These are phyloP conservation scores for Coniosporium apollinis DNA, from an alignment of 495 filamentous ascomycete species.

Conservation along the genomic window DNA sequence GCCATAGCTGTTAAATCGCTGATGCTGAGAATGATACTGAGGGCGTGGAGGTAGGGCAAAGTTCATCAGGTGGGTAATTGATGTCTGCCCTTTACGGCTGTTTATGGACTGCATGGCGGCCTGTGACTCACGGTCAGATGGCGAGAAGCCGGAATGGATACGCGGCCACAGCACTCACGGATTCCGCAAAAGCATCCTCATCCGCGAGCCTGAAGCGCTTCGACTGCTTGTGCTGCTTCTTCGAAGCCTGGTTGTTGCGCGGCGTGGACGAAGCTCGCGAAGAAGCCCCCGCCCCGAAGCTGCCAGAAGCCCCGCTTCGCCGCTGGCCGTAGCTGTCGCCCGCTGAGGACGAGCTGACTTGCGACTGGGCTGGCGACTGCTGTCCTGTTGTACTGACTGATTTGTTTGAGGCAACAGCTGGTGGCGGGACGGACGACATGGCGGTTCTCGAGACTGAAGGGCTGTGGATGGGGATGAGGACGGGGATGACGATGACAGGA, in stretches of 20 bases:
- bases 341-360: conserved; percentile 15
- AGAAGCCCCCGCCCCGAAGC: conserved; percentile 37
- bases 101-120: conserved; percentile 68
- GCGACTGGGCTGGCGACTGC: conserved; percentile 20
- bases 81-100: conserved; percentile 82
- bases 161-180: conserved; percentile 41
- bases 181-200: conserved; percentile 75
- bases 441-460: not conserved
- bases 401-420: conserved; percentile 13
- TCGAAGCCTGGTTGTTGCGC: conserved; percentile 55
- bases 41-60: conserved; percentile 70
- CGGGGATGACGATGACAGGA: not conserved
- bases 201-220: conserved; percentile 39
- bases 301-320: conserved; percentile 45
- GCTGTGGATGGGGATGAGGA: conserved; percentile 1
- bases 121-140: no score
- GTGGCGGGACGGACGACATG: conserved; percentile 16
- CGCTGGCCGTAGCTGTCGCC: conserved; percentile 31
- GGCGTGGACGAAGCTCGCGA: conserved; percentile 27
- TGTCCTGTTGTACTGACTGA: conserved; percentile 14
- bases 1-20: conserved; percentile 24
- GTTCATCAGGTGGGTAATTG: conserved; percentile 92
- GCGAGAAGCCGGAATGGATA: no score
- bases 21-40: conserved; percentile 28
- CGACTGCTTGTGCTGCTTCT: conserved; percentile 56